These are phyloP conservation scores for Agaricus subrufescens DNA, from an alignment of 768 basidiomycete species.

Conservation along the genomic window DNA sequence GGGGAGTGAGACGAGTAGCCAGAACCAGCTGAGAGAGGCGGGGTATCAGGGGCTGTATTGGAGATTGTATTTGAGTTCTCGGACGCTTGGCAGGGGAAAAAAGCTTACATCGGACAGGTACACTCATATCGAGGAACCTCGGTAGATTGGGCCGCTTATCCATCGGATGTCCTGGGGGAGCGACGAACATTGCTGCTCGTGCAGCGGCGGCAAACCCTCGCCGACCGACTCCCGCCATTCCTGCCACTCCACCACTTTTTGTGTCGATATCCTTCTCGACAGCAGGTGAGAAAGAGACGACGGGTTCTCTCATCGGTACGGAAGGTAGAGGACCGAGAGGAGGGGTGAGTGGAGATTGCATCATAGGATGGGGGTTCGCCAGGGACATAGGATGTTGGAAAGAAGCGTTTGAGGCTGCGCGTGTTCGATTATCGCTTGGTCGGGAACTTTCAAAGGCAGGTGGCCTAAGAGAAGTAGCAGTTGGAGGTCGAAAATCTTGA, in stretches of 20 bases:
- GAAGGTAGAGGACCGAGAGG: conserved; percentile 9
- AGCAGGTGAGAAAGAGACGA: conserved; percentile 6
- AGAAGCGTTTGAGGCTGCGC: neutral
- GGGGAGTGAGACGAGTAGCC: conserved; percentile 42
- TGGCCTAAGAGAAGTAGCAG: conserved; percentile 7
- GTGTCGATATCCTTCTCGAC: conserved; percentile 47
- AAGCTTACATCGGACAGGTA: conserved; percentile 36
- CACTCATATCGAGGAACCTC: conserved; percentile 42
- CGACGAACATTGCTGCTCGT: conserved; percentile 39
- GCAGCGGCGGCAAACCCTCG: conserved; percentile 79
- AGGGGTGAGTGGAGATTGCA: neutral
- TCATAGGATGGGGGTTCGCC: neutral
- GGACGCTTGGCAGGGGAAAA: conserved; percentile 9
- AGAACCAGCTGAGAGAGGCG: conserved; percentile 45
- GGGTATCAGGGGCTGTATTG: conserved; percentile 30
- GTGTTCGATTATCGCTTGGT: neutral
- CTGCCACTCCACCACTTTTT: conserved; percentile 70
- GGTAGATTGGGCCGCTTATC: conserved; percentile 32
- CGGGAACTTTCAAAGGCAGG: neutral
- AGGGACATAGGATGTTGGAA: neutral
- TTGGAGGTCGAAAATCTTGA: conserved; percentile 5
- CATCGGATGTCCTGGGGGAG: conserved; percentile 11
- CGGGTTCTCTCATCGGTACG: conserved; percentile 12
- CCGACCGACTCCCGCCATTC: conserved; percentile 90
- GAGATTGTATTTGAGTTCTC: conserved; percentile 3